Conservation (phyloP, 352 stramenopile species). For the Phytopythium mirpurense region DNA sequence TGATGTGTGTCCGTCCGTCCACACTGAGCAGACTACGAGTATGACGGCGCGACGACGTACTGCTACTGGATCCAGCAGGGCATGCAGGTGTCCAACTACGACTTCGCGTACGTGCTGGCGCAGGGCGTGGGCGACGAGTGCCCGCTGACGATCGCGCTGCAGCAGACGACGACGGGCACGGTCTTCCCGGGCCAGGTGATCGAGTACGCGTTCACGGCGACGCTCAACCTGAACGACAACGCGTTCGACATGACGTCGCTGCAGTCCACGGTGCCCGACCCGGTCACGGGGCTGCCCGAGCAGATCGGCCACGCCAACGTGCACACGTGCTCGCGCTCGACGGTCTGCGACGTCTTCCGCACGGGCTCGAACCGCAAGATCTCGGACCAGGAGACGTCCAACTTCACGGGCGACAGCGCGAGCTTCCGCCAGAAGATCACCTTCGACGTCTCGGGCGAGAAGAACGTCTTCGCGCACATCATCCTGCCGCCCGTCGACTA, state of each 20-base stretch:
- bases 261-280: constrained; percentile 48
- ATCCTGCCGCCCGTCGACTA: constrained; percentile 55
- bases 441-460: constrained; percentile 40
- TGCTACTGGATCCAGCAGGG: constrained; percentile 79
- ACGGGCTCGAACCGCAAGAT: constrained; percentile 63
- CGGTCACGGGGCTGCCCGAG: constrained; percentile 43
- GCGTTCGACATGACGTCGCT: constrained; percentile 59
- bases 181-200: constrained; percentile 29
- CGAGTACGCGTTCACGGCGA: constrained; percentile 72
- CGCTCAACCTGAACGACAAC: constrained; percentile 66
- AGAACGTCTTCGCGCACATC: constrained; percentile 76
- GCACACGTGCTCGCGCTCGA: constrained; percentile 62
- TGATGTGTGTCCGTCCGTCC: too few relatives aligned
- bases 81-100: constrained; percentile 60
- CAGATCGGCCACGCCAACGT: constrained; percentile 75
- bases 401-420: constrained; percentile 62
- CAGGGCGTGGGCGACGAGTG: constrained; percentile 40
- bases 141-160: constrained; percentile 52
- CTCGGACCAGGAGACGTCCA: constrained; percentile 63
- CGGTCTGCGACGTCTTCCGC: constrained; percentile 70
- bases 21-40: constrained; percentile 48
- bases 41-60: constrained; percentile 71
- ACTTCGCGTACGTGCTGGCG: constrained; percentile 61
- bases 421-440: constrained; percentile 57
- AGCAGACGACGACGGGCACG: constrained; percentile 32